A percentile compares a stretch with the other conserved stretches of the same genome.
Evolutionary conservation across 1,284 basidiomycete genomes (phyloP).

Genomic region (Sanghuangporus sanghuang): DNA sequence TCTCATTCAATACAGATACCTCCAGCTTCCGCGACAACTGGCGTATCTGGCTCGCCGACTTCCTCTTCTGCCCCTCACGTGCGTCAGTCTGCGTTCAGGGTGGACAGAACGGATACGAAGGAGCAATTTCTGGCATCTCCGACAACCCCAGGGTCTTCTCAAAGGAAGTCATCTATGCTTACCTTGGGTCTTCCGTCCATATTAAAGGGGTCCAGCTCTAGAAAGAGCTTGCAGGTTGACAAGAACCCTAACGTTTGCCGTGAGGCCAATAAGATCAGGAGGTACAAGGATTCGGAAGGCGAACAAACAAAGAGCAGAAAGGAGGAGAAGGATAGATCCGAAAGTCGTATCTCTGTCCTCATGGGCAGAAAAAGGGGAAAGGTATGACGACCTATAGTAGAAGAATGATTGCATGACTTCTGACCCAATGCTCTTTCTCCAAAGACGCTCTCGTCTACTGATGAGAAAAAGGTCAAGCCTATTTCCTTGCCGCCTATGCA

Average conservation of each 20-base stretch:
- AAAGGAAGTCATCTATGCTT: slow-evolving; percentile 73
- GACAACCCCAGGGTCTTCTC: slow-evolving; percentile 49
- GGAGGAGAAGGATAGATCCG: slow-evolving; percentile 77
- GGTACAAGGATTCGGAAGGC: slow-evolving; percentile 39
- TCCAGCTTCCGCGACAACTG: slow-evolving; percentile 32
- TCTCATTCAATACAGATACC: slow-evolving; percentile 75
- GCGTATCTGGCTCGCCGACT: slow-evolving; percentile 45
- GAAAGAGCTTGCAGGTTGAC: slow-evolving; percentile 72
- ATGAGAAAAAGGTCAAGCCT: slow-evolving; percentile 65
- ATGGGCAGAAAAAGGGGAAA: slow-evolving; percentile 91
- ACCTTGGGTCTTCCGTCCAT: slow-evolving; percentile 76
- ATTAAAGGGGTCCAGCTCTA: slow-evolving; percentile 77
- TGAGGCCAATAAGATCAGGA: slow-evolving; percentile 41
- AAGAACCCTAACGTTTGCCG: slow-evolving; percentile 44
- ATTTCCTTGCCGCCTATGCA: slow-evolving; percentile 83
- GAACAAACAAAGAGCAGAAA: slow-evolving; percentile 54
- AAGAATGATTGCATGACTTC: background rate
- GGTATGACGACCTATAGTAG: slow-evolving; percentile 41
- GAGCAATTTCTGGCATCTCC: slow-evolving; percentile 42
- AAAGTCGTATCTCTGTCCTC: slow-evolving; percentile 81
- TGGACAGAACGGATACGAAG: slow-evolving; percentile 36
- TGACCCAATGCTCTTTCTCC: background rate
- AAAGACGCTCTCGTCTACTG: slow-evolving; percentile 82
- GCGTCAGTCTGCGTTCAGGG: slow-evolving; percentile 33
- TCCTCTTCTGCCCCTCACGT: slow-evolving; percentile 35